Base-by-base conservation (phyloP, 2,329 filamentous ascomycete species). In the Tolypocladium album region DNA sequence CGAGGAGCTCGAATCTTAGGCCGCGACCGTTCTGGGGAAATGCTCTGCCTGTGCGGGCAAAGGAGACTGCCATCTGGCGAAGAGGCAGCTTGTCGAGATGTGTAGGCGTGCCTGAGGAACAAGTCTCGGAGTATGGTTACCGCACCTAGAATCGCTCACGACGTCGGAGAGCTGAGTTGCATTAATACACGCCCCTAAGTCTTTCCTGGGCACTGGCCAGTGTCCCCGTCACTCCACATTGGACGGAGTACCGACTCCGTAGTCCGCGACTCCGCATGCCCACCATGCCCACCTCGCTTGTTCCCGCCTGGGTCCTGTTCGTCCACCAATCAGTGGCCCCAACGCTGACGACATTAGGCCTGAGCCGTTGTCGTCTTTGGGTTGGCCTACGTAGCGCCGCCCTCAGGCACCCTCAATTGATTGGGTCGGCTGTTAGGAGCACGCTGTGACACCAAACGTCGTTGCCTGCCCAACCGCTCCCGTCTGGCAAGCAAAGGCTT, bases 1-100 rank as follows among this genome's bases (percentile, higher is more conserved):
- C 7, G 60, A 61, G 36, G 42, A 38, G 17, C 55, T 62, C 40
- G 58, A 60, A 57, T 45, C 47, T 43, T 59, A 56, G 62, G 39
- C 31, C 1, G 1, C 0, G 24, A 20, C 8, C 17, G 45, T 50
- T 50, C 8, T 31, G 13, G 7, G 13, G 15, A 31, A 36, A 0
- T 15, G 3, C 22, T 15, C 24, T 27, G 1, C 1, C 22, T 17
- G 22, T 17, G 24, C 12, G 22, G 45, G 45, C 1, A 47, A 11
- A 24, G 27, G 24, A 5, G 50, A n/a, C 4, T 8, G 31, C 17
- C 15, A 12, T 4, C 8, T 34, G 50, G 27, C 9, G 8, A n/a
- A n/a, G 27, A n/a, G 27, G 17, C 6, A n/a, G 17, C 27, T 36
- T 34, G 31, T 34, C n/a, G 50, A 9, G 47, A 53, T 12, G 17